Conservation (phyloP, 208 protist species). For the Trypanosoma cruzi region DNA sequence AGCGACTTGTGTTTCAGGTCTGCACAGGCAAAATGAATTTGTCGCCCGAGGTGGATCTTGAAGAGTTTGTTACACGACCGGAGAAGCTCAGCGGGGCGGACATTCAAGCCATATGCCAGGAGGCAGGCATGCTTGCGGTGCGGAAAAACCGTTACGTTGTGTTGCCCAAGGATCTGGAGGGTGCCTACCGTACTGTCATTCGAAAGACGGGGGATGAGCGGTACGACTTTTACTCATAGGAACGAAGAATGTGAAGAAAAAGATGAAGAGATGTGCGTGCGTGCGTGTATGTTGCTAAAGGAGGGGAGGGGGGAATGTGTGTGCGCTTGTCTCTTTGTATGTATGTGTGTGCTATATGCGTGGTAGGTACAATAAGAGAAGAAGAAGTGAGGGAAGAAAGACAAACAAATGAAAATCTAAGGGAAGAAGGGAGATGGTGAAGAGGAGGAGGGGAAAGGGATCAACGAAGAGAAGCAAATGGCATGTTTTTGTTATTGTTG, state of each 20-base stretch:
- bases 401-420: no score
- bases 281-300: not conserved
- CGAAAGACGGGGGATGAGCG: conserved; percentile 83
- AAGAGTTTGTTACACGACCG: conserved; percentile 96
- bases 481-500: not conserved
- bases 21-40: conserved; percentile 99
- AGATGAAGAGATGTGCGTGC: conserved; percentile 3
- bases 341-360: not conserved
- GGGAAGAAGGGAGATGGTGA: no score
- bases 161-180: conserved; percentile 99
- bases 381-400: no score
- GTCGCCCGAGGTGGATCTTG: conserved; percentile 97
- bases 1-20: conserved; percentile 99
- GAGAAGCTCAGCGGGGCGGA: conserved; percentile 99
- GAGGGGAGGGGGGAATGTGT: not conserved
- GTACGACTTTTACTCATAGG: conserved; percentile 88
- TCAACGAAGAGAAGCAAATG: conserved; percentile 1
- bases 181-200: conserved; percentile 94
- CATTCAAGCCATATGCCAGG: conserved; percentile 99
- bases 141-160: conserved; percentile 99
- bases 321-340: conserved; percentile 5
- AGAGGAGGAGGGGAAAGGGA: not conserved
- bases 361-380: not conserved
- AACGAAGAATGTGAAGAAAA: conserved; percentile 1
- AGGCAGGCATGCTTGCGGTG: conserved; percentile 99